Conservation (phyloP, 129 eudicot genomes). For the Artemisia argyi region DNA sequence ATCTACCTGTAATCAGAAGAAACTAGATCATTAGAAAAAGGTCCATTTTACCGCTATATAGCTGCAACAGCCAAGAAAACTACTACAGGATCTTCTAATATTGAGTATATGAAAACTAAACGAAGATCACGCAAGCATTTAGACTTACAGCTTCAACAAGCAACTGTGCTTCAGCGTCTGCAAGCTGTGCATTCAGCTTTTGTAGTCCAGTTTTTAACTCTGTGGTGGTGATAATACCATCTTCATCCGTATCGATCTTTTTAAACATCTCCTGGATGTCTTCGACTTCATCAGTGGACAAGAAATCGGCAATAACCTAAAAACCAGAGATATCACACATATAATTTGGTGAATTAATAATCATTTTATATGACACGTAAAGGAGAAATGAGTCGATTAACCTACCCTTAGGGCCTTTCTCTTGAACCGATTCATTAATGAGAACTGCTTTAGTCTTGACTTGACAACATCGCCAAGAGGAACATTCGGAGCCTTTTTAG, state of each 20-base stretch:
- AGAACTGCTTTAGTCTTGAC: conserved; percentile 17
- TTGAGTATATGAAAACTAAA: neutral
- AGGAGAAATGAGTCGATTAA: neutral
- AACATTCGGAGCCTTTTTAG: conserved; percentile 92
- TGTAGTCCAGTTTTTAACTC: conserved; percentile 63
- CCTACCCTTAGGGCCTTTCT: conserved; percentile 49
- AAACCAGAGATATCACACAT: neutral
- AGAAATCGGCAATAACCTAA: conserved; percentile 82
- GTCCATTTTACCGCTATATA: too few species aligned
- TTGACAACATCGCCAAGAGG: conserved; percentile 95
- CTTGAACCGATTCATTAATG: conserved; percentile 67
- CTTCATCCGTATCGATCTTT: conserved; percentile 70
- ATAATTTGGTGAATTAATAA: neutral
- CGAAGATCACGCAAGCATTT: neutral
- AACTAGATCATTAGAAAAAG: too few species aligned
- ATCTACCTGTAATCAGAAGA: conserved; percentile 57
- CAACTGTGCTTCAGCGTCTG: conserved; percentile 70
- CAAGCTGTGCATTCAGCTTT: conserved; percentile 52
- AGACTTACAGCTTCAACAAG: conserved; percentile 82
- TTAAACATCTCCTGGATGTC: conserved; percentile 64
- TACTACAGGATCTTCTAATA: too few species aligned
- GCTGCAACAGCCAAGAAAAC: too few species aligned
- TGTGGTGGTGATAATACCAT: conserved; percentile 62
- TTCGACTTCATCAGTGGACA: conserved; percentile 79
- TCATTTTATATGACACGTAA: neutral